phyloP scores from a whole-genome alignment of 441 rosid genomes.

The Gossypium gossypioides region DNA sequence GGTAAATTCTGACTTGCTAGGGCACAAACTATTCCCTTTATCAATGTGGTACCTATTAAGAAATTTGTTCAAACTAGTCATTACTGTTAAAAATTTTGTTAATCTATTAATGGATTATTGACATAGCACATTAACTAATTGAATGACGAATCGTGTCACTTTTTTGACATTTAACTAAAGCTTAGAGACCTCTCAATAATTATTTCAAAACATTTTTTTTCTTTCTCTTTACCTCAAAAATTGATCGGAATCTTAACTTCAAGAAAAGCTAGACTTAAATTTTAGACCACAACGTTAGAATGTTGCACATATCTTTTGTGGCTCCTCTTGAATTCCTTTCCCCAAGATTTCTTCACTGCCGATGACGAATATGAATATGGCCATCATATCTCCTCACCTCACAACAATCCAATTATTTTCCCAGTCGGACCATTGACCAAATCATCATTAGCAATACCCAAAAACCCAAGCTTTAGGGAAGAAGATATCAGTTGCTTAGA shows the following conservation, averaged over 20 bases:
- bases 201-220: too few species aligned
- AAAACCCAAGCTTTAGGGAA: conserved; percentile 52
- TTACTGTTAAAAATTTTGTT: too few species aligned
- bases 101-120: too few species aligned
- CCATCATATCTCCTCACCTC: neutral
- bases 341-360: conserved; percentile 19
- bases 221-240: too few species aligned
- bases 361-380: neutral
- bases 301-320: conserved; percentile 40
- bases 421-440: conserved; percentile 39
- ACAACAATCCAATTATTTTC: conserved; percentile 22
- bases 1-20: too few species aligned
- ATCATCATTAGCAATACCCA: conserved; percentile 8
- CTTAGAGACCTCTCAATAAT: too few species aligned
- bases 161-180: too few species aligned
- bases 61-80: too few species aligned
- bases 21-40: too few species aligned
- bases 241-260: conserved; percentile 44
- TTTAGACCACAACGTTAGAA: conserved; percentile 56
- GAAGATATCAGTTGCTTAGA: conserved; percentile 54
- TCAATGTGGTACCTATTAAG: too few species aligned
- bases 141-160: too few species aligned
- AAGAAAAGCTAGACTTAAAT: conserved; percentile 48
- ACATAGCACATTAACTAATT: too few species aligned
- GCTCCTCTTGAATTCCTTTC: conserved; percentile 27